Conservation (phyloP, 164 flowering plant genomes). For the Hamamelis virginiana region DNA sequence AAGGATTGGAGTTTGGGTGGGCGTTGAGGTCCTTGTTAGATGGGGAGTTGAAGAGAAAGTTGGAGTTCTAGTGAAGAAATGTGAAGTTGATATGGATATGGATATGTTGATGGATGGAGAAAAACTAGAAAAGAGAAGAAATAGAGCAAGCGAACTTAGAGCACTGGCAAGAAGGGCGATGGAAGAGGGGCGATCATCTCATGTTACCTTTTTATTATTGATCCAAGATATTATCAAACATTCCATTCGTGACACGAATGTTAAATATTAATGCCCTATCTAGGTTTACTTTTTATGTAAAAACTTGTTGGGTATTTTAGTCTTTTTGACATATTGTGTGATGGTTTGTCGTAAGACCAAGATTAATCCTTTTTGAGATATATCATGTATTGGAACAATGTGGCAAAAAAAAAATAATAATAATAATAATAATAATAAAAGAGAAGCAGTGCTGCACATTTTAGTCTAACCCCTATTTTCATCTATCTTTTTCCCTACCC, state of each 20-base stretch:
- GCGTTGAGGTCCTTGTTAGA: neutral
- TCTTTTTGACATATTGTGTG: no score
- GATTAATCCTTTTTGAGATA: no score
- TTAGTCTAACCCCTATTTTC: no score
- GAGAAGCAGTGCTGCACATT: no score
- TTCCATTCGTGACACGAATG: neutral
- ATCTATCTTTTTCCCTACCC: no score
- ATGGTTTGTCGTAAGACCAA: no score
- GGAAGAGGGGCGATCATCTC: constrained; percentile 8
- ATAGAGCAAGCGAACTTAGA: neutral
- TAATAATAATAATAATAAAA: no score
- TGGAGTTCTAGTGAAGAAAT: constrained; percentile 5
- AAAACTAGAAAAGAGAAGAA: neutral
- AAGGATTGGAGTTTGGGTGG: constrained; percentile 6
- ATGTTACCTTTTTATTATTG: constrained; percentile 1
- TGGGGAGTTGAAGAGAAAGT: constrained; percentile 6
- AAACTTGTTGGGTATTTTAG: no score
- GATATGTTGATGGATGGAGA: constrained; percentile 5
- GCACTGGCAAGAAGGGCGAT: constrained; percentile 1
- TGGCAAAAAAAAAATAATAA: no score
- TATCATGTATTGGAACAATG: no score
- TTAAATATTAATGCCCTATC: no score
- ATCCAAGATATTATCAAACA: neutral
- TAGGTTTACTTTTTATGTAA: no score
- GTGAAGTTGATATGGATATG: constrained; percentile 1